Evolutionary conservation across 495 filamentous ascomycete species (phyloP).

Genomic region (Penicillium paradoxum): DNA sequence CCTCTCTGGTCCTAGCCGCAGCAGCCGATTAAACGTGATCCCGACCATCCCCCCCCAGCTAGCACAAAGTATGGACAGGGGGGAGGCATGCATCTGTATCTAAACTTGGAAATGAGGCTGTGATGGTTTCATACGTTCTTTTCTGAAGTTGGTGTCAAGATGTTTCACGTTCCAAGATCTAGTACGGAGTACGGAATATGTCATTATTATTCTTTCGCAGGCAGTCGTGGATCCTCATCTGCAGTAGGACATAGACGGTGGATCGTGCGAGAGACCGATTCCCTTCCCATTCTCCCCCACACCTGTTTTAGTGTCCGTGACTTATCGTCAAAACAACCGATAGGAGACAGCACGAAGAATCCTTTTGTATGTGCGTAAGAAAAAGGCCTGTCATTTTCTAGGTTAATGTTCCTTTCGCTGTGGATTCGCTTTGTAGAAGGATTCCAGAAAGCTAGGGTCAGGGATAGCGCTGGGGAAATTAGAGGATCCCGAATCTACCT

Average conservation of each 20-base stretch:
- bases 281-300: not conserved
- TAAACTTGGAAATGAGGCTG: constrained; percentile 7
- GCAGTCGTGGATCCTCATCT: too few species aligned
- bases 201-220: too few species aligned
- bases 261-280: not conserved
- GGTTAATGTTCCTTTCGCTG: not conserved
- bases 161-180: too few species aligned
- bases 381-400: too few species aligned
- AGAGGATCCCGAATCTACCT: too few species aligned
- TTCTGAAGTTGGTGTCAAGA: too few species aligned
- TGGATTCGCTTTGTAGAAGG: not conserved
- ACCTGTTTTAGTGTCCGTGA: not conserved
- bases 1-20: constrained; percentile 1
- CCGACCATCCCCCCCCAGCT: not conserved
- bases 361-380: too few species aligned
- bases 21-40: not conserved
- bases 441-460: not conserved
- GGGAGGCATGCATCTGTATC: not conserved
- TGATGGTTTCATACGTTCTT: too few species aligned
- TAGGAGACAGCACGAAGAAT: not conserved
- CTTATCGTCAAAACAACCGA: constrained; percentile 1
- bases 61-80: not conserved
- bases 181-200: too few species aligned
- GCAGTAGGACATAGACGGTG: too few species aligned
- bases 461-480: not conserved